A percentile compares a stretch with the other conserved stretches of the same genome.
Evolutionary conservation across 2,329 filamentous ascomycete species (phyloP).

Genomic region (Colletotrichum aenigma): DNA sequence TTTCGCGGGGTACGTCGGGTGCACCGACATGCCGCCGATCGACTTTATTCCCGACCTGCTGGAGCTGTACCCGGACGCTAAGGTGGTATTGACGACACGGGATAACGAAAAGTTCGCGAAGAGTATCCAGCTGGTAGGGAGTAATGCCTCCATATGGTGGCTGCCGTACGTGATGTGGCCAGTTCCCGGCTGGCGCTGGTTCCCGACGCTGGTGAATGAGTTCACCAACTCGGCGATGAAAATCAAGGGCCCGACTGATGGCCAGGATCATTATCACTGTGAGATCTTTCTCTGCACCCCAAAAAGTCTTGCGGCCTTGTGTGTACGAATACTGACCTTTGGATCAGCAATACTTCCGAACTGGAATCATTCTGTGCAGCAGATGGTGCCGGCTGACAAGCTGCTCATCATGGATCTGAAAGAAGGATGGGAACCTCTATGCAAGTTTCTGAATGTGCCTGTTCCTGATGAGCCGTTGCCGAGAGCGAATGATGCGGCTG

Average conservation of each 20-base stretch:
- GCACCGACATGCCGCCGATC: conserved; percentile 47
- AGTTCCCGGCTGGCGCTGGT: not conserved
- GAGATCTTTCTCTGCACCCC: not conserved
- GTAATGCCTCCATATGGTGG: not conserved
- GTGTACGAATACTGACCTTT: not conserved
- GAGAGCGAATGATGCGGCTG: not conserved
- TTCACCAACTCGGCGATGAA: not conserved
- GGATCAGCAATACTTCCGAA: not conserved
- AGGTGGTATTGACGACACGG: conserved; percentile 45
- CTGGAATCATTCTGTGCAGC: not conserved
- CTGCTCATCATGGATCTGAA: conserved; percentile 37
- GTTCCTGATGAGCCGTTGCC: conserved; percentile 29
- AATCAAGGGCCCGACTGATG: not conserved
- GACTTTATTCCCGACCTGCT: conserved; percentile 49
- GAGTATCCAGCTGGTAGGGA: conserved; percentile 24
- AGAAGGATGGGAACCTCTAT: conserved; percentile 40
- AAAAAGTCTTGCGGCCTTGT: not conserved
- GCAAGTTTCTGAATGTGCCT: conserved; percentile 35
- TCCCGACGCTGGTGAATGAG: not conserved
- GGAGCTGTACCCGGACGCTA: conserved; percentile 52
- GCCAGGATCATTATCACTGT: not conserved
- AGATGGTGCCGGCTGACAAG: not conserved
- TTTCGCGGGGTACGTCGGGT: conserved; percentile 47
- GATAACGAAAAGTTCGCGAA: conserved; percentile 39
- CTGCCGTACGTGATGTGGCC: not conserved